Evolutionary conservation across 257 asterid genomes (phyloP).

Genomic region (Petrea volubilis): DNA sequence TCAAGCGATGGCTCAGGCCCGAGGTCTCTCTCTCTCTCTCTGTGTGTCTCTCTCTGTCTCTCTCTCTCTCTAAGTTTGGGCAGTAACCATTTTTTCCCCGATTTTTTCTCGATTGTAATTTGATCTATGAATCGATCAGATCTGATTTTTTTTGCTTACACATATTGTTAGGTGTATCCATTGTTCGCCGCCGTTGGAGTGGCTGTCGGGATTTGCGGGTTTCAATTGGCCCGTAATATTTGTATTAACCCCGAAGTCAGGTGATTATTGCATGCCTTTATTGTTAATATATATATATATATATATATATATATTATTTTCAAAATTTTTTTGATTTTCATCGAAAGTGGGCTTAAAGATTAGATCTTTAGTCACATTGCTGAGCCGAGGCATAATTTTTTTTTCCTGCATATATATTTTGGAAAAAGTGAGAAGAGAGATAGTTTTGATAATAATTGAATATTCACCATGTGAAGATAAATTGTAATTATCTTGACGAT

Average conservation of each 20-base stretch:
- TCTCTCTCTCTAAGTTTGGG: neutral
- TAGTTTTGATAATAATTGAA: too few species aligned
- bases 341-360: neutral
- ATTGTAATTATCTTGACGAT: too few species aligned
- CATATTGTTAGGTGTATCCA: constrained; percentile 65
- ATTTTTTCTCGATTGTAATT: neutral
- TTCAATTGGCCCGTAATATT: constrained; percentile 86
- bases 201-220: constrained; percentile 87
- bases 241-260: constrained; percentile 87
- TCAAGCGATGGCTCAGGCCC: constrained; percentile 88
- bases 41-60: constrained; percentile 25
- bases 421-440: too few species aligned
- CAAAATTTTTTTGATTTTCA: too few species aligned
- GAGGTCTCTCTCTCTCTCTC: constrained; percentile 54
- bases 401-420: too few species aligned
- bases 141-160: constrained; percentile 34
- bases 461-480: too few species aligned
- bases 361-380: too few species aligned
- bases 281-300: neutral
- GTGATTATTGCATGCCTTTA: constrained; percentile 29
- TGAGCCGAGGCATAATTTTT: neutral
- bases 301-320: too few species aligned
- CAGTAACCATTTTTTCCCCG: neutral
- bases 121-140: constrained; percentile 17
- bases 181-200: constrained; percentile 84